Conservation (phyloP, 2,329 filamentous ascomycete species). For the Aureobasidium namibiae region DNA sequence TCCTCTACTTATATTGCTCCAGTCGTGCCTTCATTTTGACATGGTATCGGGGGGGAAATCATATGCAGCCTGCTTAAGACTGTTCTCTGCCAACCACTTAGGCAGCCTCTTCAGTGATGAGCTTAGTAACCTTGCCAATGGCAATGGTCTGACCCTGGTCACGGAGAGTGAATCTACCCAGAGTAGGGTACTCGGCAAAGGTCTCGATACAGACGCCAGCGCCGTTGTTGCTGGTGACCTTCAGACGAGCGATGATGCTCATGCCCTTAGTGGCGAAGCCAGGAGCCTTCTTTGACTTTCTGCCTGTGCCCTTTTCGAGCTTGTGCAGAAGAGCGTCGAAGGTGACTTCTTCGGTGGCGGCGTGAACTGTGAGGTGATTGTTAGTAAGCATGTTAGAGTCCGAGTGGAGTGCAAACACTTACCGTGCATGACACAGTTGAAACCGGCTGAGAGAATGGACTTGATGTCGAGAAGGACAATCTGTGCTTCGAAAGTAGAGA, state of each 20-base stretch:
- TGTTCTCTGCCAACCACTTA: too few species aligned
- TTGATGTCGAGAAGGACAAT: conserved; percentile 92
- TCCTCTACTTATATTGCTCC: too few species aligned
- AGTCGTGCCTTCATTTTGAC: too few species aligned
- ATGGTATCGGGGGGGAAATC: too few species aligned
- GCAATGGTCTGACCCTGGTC: conserved; percentile 92
- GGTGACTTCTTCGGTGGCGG: conserved; percentile 94
- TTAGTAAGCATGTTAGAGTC: background rate
- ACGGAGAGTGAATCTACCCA: conserved; percentile 76
- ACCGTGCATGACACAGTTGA: conserved; percentile 88
- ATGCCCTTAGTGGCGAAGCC: conserved; percentile 76
- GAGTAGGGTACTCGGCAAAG: conserved; percentile 93
- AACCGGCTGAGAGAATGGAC: conserved; percentile 86
- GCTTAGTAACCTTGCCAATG: conserved; percentile 97
- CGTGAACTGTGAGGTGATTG: conserved; percentile 54
- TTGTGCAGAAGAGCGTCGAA: conserved; percentile 84
- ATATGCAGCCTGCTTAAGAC: too few species aligned
- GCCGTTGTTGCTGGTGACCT: conserved; percentile 67
- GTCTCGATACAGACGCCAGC: conserved; percentile 85
- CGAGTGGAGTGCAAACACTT: background rate
- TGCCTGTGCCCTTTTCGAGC: conserved; percentile 84
- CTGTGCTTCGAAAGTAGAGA: conserved; percentile 86
- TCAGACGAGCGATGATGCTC: conserved; percentile 85
- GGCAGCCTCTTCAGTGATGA: conserved; percentile 45
- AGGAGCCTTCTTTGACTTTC: conserved; percentile 88